Base-by-base conservation (phyloP, 2,329 filamentous ascomycete species). In the Diplocarpon mali region DNA sequence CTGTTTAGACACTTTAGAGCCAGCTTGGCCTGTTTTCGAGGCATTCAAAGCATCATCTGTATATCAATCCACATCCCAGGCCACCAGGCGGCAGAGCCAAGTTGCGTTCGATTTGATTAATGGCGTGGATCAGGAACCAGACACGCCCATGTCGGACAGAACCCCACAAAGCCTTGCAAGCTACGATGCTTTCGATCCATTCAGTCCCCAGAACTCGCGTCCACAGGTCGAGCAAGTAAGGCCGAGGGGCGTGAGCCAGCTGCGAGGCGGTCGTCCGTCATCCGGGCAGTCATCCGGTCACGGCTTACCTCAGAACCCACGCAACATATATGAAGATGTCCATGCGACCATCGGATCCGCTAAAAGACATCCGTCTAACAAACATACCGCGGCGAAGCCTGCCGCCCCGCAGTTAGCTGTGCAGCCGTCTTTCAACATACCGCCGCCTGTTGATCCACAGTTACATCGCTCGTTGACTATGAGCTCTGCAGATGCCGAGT, bases 81-180 rank as follows among this genome's bases (percentile, higher is more conserved):
- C 34, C 13, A 34, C 42, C 17, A 49, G 56, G 28, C 40, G 57
- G 32, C 45, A 57, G 20, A 58, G 57, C 35, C 51, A 60, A 38
- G 56, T 57, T 17, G 52, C 56, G 7, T 59, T 51, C 44, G 58
- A 60, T 15, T 39, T 59, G 8, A 57, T 58, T 13, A 53, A 45
- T 31, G 54, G 54, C 9, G 49, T 45, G 11, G 49, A 47, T n/a
- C 49, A 53, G n/a, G 45, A 45, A 11, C 20, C 40, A 29, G 54
- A 55, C 29, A 57, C 52, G 10, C 47, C 57, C 15, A 45, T 51
- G 35, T 51, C 54, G 11, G 48, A 35, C 16, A 49, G 52, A 17
- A 57, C 56, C 7, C 54, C 57, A 14, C 57, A 54, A 35, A 58
- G 51, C 17, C 34, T 50, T 1, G 28, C 49, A 29, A 53, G 48